Evolutionary conservation across 192 early-diverging fungal species (phyloP), one percentile per base, ranked within the genome.

Genomic region (Allomyces macrogynus): DNA sequence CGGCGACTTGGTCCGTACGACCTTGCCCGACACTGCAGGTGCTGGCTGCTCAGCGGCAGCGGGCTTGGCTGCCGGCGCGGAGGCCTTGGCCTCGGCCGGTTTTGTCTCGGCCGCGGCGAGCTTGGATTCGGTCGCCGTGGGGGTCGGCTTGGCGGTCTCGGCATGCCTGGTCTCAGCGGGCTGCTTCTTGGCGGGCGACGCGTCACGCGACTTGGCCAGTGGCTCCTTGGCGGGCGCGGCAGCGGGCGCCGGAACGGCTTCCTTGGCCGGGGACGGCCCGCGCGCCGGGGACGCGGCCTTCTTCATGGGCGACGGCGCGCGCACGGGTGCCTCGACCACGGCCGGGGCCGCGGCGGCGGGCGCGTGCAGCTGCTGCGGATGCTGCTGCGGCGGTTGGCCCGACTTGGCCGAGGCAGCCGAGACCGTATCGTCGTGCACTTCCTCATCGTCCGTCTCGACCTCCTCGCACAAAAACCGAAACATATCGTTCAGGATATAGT

Each of bases 391-490:
- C 23, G 26, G 23, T 27, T 54, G 43, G 27, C 61, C 66, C 61
- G 44, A 62, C 64, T 57, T 26, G 44, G 12, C 24, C 67, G 61
- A 40, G 43, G 43, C 54, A 24, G 26, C 27, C 44, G 26, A 25
- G 27, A 62, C 66, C 61, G 44, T 63, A 61, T 57, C 61, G 44
- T 68, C 44, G 40, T 23, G 74, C 69, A 24, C 67, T 8, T 67
- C 14, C 22, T 70, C 69, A 49, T 76, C 77, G 57, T 83, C 73
- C 61, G 81, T 84, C 43, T 84, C 84, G 63, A 72, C 72, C 65
- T 93, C 92, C n/a, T 96, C 92, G 71, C 88, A 89, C 71, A 96
- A 75, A 77, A 87, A 94, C 65, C 93, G 87, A 79, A 96, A 87
- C 65, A 96, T 92, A 71, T 94, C 91, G 69, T 92, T 92, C 75